Percentiles rank a stretch among this genome's conserved stretches.
These are phyloP conservation scores for Catenaria anguillulae DNA, from an alignment of 371 early-diverging fungal species.

Conservation along the genomic window DNA sequence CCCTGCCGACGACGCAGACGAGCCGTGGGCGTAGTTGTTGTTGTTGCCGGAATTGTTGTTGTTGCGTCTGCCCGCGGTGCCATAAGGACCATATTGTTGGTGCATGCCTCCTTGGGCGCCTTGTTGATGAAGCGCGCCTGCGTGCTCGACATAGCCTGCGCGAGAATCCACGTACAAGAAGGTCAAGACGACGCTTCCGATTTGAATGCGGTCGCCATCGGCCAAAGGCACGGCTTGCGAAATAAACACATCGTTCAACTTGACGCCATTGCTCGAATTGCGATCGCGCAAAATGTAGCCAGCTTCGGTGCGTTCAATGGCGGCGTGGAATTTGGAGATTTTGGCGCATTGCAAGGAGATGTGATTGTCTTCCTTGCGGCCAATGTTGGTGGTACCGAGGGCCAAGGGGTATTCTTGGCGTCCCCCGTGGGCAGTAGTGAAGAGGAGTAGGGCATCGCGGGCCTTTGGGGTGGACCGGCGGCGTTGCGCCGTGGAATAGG, in stretches of 20 bases:
- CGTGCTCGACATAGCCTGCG: too few species aligned
- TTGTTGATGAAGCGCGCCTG: too few species aligned
- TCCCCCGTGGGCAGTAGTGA: slow-evolving; percentile 9
- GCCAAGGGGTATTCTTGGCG: slow-evolving; percentile 1
- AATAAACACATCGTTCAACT: slow-evolving; percentile 25
- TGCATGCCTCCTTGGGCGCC: too few species aligned
- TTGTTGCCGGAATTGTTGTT: neutral
- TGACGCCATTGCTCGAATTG: slow-evolving; percentile 32
- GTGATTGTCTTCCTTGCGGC: slow-evolving; percentile 30
- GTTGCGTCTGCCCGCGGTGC: too few species aligned
- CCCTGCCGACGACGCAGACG: neutral
- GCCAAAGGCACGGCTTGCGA: slow-evolving; percentile 16
- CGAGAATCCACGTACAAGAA: slow-evolving; percentile 11
- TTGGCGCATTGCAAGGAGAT: slow-evolving; percentile 26
- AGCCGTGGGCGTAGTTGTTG: neutral
- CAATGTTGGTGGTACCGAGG: slow-evolving; percentile 14
- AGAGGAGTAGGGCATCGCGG: slow-evolving; percentile 3
- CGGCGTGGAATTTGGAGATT: slow-evolving; percentile 32
- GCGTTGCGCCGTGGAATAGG: neutral
- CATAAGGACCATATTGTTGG: too few species aligned
- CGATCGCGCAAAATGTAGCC: slow-evolving; percentile 18
- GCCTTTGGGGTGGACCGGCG: neutral
- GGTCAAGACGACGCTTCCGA: slow-evolving; percentile 23
- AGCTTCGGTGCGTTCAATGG: slow-evolving; percentile 10
- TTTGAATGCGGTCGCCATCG: slow-evolving; percentile 24